Percentiles rank a stretch among this genome's conserved stretches.
Evolutionary conservation across 2,329 filamentous ascomycete species (phyloP).

Genomic region (Truncatella angustata): DNA sequence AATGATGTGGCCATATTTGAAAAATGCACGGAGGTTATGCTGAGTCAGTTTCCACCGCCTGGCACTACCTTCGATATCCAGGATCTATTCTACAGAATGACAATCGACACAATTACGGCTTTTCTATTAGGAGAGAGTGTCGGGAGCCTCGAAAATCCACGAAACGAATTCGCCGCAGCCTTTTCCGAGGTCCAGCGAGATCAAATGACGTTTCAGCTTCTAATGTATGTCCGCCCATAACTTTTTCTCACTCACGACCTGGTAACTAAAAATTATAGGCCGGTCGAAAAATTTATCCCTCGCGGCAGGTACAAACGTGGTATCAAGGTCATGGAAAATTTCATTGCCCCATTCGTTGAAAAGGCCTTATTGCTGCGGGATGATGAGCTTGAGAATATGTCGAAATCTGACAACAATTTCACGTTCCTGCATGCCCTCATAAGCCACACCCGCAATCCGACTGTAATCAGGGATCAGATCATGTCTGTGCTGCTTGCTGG

Average conservation of each 20-base stretch:
- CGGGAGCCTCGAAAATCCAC: slow-evolving; percentile 18
- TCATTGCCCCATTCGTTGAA: neutral
- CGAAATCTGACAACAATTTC: neutral
- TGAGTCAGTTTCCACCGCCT: slow-evolving; percentile 54
- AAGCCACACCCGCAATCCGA: neutral
- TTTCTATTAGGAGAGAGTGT: slow-evolving; percentile 7
- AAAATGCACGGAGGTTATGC: slow-evolving; percentile 55
- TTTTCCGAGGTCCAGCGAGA: slow-evolving; percentile 77
- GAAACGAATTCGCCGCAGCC: slow-evolving; percentile 69
- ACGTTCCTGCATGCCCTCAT: neutral
- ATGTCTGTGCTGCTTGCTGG: neutral
- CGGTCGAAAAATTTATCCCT: neutral
- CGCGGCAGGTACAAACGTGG: neutral
- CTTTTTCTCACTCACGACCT: too few species aligned
- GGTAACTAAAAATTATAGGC: too few species aligned
- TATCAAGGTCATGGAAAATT: neutral
- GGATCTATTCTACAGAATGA: slow-evolving; percentile 62
- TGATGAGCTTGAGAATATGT: neutral
- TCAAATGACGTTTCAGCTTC: slow-evolving; percentile 64
- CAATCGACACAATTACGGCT: slow-evolving; percentile 47
- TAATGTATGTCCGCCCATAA: too few species aligned
- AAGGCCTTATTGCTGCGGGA: neutral
- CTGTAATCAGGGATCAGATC: neutral
- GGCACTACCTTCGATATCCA: slow-evolving; percentile 58
- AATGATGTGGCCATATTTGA: slow-evolving; percentile 57